Evolutionary conservation across 495 filamentous ascomycete genomes (phyloP), one percentile per base, ranked within the genome.

Genomic region (Echria macrotheca): DNA sequence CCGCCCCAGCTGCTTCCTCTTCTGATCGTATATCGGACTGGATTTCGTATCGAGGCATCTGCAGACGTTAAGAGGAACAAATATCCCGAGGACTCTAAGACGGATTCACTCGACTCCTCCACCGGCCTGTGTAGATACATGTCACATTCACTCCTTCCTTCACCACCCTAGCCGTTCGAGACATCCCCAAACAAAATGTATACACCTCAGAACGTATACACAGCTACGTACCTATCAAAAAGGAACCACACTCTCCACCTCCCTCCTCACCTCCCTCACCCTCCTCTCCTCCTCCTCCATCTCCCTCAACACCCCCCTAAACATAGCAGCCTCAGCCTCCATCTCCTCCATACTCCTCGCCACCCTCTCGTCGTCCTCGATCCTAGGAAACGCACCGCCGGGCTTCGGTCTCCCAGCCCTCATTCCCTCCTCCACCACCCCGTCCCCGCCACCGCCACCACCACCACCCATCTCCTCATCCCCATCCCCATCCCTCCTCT

Each of bases 381-480:
- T 72, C 11, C 58, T 57, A 1, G 73, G 70, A 41, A 80, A 79
- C 25, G 52, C 57, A 2, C 75, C 75, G n/a, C 65, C 68, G 1
- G 69, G 66, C 55, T 50, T 22, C 2, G 74, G 71, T 26, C 72
- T 47, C 45, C 28, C 37, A 15, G 6, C 25, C 15, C 28, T 14
- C 3, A n/a, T 23, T 4, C 24, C 14, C 4, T 48, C 45, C 17
- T 47, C 36, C 28, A 6, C 7, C 28, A 31, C 12, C 28, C 6
- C 6, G 48, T 81, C 78, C 63, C 71, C 73, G 56, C 78, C 65
- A 41, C 74, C 76, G 33, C 72, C 74, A 10, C 82, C 82, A n/a
- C 96, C 69, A 70, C 96, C 84, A 7, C 89, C 91, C 52, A 87
- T 85, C 63, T 94, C 88, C 26, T 76, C 80, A 60, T 94, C 89